phyloP scores from a whole-genome alignment of 2,329 filamentous ascomycete species.

The Ilyonectria mors-panacis region DNA sequence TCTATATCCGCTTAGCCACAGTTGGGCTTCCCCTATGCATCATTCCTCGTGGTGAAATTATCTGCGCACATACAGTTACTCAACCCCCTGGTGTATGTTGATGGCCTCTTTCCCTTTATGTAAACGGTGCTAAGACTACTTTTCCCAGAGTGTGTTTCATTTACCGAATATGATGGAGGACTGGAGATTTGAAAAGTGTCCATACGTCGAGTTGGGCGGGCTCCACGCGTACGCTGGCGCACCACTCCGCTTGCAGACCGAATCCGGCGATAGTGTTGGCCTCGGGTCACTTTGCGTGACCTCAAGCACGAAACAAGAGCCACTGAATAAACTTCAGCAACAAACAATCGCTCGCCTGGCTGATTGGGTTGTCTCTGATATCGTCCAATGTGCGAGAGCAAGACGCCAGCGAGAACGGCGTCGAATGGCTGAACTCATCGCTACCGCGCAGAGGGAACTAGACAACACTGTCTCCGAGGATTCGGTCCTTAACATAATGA shows the following conservation, averaged over 20 bases:
- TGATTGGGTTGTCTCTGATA: slow-evolving; percentile 57
- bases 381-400: slow-evolving; percentile 55
- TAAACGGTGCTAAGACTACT: slow-evolving; percentile 5
- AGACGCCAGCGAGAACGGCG: slow-evolving; percentile 58
- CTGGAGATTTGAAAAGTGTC: slow-evolving; percentile 60
- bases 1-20: slow-evolving; percentile 60
- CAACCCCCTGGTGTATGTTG: slow-evolving; percentile 49
- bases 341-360: slow-evolving; percentile 46
- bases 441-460: slow-evolving; percentile 41
- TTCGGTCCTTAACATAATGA: slow-evolving; percentile 49
- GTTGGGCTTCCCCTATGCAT: slow-evolving; percentile 58
- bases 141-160: slow-evolving; percentile 54
- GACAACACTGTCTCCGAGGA: slow-evolving; percentile 39
- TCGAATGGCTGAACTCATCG: slow-evolving; percentile 54
- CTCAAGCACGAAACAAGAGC: slow-evolving; percentile 52
- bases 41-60: slow-evolving; percentile 61
- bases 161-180: slow-evolving; percentile 59
- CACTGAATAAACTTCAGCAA: slow-evolving; percentile 50
- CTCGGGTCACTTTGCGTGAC: slow-evolving; percentile 62
- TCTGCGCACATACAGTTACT: slow-evolving; percentile 61
- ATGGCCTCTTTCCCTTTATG: background rate
- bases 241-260: slow-evolving; percentile 56
- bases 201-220: slow-evolving; percentile 57
- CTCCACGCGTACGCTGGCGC: slow-evolving; percentile 59
- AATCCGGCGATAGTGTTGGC: slow-evolving; percentile 56